These are phyloP conservation scores for Mimosa pudica DNA, from an alignment of 306 rosid species.

Conservation along the genomic window DNA sequence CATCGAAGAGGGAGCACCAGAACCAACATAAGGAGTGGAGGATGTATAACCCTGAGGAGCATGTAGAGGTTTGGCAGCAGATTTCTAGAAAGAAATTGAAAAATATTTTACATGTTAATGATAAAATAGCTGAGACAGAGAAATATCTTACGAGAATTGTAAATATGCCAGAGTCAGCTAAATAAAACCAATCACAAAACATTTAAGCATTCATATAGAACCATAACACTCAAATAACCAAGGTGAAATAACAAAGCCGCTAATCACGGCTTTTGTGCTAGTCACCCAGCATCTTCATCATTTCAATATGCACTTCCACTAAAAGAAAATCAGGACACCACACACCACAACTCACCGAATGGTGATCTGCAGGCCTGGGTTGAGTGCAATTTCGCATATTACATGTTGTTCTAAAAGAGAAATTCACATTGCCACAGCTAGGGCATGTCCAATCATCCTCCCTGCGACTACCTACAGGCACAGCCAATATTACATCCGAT, in stretches of 20 bases:
- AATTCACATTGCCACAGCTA: constrained; percentile 97
- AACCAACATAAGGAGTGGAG: constrained; percentile 75
- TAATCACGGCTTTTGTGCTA: background rate
- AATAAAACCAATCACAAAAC: background rate
- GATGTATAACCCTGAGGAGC: constrained; percentile 77
- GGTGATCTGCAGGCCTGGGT: constrained; percentile 97
- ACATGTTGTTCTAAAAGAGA: constrained; percentile 96
- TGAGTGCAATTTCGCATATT: constrained; percentile 99
- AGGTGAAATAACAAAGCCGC: background rate
- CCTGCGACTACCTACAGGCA: constrained; percentile 84
- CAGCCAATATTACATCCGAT: constrained; percentile 2
- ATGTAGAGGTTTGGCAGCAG: constrained; percentile 84
- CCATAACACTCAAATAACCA: background rate
- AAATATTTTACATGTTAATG: background rate
- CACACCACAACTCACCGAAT: constrained; percentile 53
- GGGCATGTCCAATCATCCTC: constrained; percentile 99
- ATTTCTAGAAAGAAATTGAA: constrained; percentile 56
- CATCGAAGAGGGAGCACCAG: constrained; percentile 87
- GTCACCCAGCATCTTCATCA: constrained; percentile 22
- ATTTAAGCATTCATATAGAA: background rate
- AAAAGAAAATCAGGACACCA: background rate
- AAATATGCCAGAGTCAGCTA: constrained; percentile 17
- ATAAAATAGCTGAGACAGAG: background rate
- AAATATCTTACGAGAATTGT: background rate
- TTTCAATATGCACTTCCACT: background rate